These are phyloP conservation scores for Aspergillus sp. DNA, from an alignment of 2,329 filamentous ascomycete species.

Conservation along the genomic window DNA sequence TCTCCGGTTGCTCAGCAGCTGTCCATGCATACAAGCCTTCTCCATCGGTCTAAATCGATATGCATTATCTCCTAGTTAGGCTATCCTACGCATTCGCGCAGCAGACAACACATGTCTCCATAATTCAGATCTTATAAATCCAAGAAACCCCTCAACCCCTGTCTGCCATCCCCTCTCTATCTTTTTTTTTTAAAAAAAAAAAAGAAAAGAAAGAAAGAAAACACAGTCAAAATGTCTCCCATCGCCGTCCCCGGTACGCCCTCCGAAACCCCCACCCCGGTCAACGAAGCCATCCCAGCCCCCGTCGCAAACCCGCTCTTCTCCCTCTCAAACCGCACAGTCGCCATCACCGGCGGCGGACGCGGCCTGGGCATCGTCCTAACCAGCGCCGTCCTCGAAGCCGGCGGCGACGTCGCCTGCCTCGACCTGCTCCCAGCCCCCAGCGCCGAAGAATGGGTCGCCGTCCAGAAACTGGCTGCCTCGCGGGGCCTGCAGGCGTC, in stretches of 20 bases:
- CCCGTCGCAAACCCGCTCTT: constrained; percentile 35
- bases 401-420: constrained; percentile 51
- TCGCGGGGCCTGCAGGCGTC: constrained; percentile 35
- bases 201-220: background rate
- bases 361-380: constrained; percentile 54
- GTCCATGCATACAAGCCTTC: background rate
- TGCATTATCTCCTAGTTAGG: background rate
- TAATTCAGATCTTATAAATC: background rate
- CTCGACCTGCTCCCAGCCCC: constrained; percentile 45
- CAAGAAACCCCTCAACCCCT: background rate
- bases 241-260: constrained; percentile 19
- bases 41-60: background rate
- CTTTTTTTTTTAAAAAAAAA: no score
- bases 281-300: constrained; percentile 2
- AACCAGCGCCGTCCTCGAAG: constrained; percentile 50
- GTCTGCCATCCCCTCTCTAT: background rate
- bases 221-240: constrained; percentile 2
- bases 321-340: constrained; percentile 44
- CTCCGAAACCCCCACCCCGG: constrained; percentile 8
- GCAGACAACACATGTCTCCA: background rate
- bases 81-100: background rate
- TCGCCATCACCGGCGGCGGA: constrained; percentile 52
- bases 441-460: constrained; percentile 40
- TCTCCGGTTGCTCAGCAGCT: background rate
- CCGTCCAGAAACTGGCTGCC: constrained; percentile 44